Base-by-base conservation (phyloP, 345 rosid species). In the Cochlearia excelsa region DNA sequence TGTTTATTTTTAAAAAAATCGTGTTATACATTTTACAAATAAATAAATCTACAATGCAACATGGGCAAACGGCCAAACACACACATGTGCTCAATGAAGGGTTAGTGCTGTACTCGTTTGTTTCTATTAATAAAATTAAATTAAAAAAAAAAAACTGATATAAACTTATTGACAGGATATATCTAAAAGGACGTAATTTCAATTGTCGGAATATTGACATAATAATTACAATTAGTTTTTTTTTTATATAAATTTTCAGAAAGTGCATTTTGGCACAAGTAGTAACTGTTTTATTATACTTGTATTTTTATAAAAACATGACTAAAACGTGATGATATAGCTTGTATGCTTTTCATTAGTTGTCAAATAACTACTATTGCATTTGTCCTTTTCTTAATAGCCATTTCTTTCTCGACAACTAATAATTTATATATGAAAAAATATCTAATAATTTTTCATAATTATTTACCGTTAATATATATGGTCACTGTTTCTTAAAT, bases 1-100 rank as follows among this genome's bases (percentile, higher is more conserved):
- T 61, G 50, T 54, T 41, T 54, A 9, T 61, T 11, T 46, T 65
- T 10, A 2, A 68, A 51, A 51, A 67, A 60, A 47, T 54, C 62
- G 67, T 69, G 57, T 41, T 45, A 34, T 58, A 51, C 39, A 51
- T 42, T 37, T 11, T 45, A 23, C 42, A 67, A 7, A 69, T 27
- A 54, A 61, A 54, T 11, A 62, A 8, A 8, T 34, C 7, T 49
- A 46, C 29, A 46, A 3, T 11, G 46, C 34, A 48, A 61, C 57
- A 54, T 61, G 73, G 62, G 51, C 63, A 54, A 54, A 23, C 34
- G 44, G 73, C 73, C 63, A 69, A 69, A 69, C 63, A 34, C 27
- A 50, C 26, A 58, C 63, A 61, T 69, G 73, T 47, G 73, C 55
- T 26, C 35, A 43, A 23, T 28, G 41, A 51, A 43, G 50, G 47